phyloP scores from a whole-genome alignment of 2,329 filamentous ascomycete genomes.

The Zymoseptoria pseudotritici region DNA sequence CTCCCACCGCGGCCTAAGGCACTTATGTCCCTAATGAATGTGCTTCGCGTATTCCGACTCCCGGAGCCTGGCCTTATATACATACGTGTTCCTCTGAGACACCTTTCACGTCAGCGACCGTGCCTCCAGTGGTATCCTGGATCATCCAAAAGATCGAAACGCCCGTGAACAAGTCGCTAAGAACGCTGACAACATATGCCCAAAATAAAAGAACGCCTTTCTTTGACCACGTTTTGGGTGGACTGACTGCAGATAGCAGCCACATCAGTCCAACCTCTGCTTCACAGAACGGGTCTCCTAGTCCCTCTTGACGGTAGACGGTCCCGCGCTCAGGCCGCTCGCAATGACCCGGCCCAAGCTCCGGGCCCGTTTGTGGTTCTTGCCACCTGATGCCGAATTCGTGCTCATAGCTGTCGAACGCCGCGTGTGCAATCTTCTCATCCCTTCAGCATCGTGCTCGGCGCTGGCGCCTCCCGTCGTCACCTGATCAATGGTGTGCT shows the following conservation, averaged over 20 bases:
- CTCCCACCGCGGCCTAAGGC: not conserved
- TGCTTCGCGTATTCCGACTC: not conserved
- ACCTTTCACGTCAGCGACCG: not conserved
- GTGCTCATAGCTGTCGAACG: conserved; percentile 11
- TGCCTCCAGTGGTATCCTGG: not conserved
- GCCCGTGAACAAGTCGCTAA: not conserved
- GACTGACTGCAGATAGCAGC: not conserved
- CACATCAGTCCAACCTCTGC: not conserved
- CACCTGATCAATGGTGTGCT: conserved; percentile 15
- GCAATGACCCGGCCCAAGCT: conserved; percentile 22
- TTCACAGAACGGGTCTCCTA: conserved; percentile 2
- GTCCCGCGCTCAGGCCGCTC: conserved; percentile 23
- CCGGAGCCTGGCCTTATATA: not conserved
- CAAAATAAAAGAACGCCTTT: not conserved
- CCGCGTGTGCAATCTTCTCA: conserved; percentile 10
- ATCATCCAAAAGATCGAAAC: not conserved
- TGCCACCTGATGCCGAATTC: conserved; percentile 1
- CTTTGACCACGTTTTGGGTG: no score
- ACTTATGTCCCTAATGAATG: not conserved
- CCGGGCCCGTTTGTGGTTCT: conserved; percentile 13
- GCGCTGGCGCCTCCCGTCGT: conserved; percentile 15
- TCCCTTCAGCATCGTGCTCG: conserved; percentile 7
- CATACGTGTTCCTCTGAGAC: not conserved
- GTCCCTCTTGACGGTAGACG: conserved; percentile 23
- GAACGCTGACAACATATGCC: not conserved